phyloP scores from a whole-genome alignment of 495 filamentous ascomycete genomes.

The Gamarada debralockiae region DNA sequence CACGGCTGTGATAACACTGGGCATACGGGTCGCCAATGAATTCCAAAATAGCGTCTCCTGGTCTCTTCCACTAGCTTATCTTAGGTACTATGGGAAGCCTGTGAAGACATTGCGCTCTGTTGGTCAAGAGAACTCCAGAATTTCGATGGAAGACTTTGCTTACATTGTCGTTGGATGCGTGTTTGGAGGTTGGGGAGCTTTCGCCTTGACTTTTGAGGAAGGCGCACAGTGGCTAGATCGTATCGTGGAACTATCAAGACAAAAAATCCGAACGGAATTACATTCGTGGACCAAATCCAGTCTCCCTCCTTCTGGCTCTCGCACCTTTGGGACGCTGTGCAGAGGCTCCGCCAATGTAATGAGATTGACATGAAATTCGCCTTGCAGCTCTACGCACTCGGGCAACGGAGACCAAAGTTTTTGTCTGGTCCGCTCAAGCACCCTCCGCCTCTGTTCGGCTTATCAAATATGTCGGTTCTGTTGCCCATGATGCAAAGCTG shows the following conservation, averaged over 20 bases:
- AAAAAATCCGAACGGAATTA: no score
- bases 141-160: constrained; percentile 2
- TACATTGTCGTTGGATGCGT: constrained; percentile 9
- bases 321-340: neutral
- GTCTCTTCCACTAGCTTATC: neutral
- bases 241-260: no score
- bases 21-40: neutral
- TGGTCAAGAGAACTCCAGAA: neutral
- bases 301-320: neutral
- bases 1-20: neutral
- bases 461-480: neutral
- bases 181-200: constrained; percentile 3
- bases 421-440: neutral
- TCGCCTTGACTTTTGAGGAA: neutral
- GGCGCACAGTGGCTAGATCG: neutral
- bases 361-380: neutral
- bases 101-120: neutral
- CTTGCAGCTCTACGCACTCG: constrained; percentile 1
- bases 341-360: neutral
- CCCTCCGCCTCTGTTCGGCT: constrained; percentile 5
- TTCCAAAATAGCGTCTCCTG: neutral
- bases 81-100: neutral
- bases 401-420: constrained; percentile 5
- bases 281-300: neutral
- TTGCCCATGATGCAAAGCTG: no score